Evolutionary conservation across 257 asterid species (phyloP).

Genomic region (Solanum microdontum): DNA sequence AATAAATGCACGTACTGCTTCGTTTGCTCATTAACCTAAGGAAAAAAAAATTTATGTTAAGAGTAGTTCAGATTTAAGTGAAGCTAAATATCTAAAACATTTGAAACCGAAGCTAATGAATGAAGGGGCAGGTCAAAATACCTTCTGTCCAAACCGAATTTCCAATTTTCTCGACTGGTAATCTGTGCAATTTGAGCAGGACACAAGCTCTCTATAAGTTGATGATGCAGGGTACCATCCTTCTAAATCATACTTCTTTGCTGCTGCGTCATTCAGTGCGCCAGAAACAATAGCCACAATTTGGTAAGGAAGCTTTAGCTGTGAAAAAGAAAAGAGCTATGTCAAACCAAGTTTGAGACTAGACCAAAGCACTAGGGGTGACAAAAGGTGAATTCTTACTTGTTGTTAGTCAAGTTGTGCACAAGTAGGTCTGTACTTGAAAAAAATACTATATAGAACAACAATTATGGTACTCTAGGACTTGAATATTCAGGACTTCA

Average conservation of each 20-base stretch:
- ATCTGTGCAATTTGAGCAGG: conserved; percentile 91
- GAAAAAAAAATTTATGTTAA: background rate
- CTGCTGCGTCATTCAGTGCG: conserved; percentile 91
- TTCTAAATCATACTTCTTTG: conserved; percentile 89
- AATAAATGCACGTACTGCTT: conserved; percentile 84
- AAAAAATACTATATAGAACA: background rate
- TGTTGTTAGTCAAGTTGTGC: background rate
- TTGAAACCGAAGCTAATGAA: background rate
- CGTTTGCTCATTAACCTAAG: conserved; percentile 62
- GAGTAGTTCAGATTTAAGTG: background rate
- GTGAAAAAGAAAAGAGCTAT: conserved; percentile 5
- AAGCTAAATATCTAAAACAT: background rate
- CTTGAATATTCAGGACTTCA: background rate
- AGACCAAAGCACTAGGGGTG: background rate
- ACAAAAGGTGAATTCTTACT: background rate
- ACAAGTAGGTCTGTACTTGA: background rate
- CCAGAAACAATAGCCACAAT: conserved; percentile 83
- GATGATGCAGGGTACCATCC: conserved; percentile 94
- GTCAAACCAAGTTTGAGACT: background rate
- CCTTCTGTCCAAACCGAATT: conserved; percentile 89
- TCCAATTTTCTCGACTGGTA: conserved; percentile 83
- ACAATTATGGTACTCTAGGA: background rate
- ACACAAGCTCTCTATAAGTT: conserved; percentile 75
- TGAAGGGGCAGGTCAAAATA: background rate
- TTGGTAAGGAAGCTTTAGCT: conserved; percentile 78